A percentile compares a stretch with the other conserved stretches of the same genome.
These are phyloP conservation scores for Nannizziopsis arthrosporioides DNA, from an alignment of 2,329 filamentous ascomycete species.

Conservation along the genomic window DNA sequence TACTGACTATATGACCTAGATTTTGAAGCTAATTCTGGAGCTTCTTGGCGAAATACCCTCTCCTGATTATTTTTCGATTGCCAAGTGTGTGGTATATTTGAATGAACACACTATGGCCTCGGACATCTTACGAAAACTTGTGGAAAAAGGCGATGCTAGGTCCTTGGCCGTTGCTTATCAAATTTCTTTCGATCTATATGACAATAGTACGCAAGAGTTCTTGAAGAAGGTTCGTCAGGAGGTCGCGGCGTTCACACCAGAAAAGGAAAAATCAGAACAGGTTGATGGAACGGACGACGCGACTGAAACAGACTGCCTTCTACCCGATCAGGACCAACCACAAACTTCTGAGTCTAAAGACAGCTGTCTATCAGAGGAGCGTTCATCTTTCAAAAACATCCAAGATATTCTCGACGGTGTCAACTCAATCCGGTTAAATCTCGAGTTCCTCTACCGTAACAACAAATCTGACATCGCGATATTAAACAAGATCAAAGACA, in stretches of 20 bases:
- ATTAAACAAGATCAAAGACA: conserved; percentile 91
- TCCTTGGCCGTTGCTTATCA: conserved; percentile 86
- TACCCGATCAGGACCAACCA: conserved; percentile 31
- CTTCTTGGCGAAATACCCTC: conserved; percentile 85
- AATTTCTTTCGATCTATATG: conserved; percentile 94
- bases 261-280: conserved; percentile 28
- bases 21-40: conserved; percentile 82
- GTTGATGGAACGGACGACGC: conserved; percentile 44
- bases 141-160: conserved; percentile 64
- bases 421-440: conserved; percentile 85
- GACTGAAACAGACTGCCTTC: conserved; percentile 41
- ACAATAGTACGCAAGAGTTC: conserved; percentile 97
- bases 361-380: conserved; percentile 40
- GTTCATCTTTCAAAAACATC: conserved; percentile 46
- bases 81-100: conserved; percentile 92
- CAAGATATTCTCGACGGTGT: conserved; percentile 65
- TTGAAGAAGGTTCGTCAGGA: conserved; percentile 76
- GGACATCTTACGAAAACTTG: conserved; percentile 67
- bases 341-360: conserved; percentile 43
- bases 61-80: conserved; percentile 95
- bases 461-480: conserved; percentile 88
- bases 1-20: conserved; percentile 38
- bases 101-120: conserved; percentile 86
- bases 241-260: conserved; percentile 48
- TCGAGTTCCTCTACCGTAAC: conserved; percentile 93